Evolutionary conservation across 2,329 filamentous ascomycete species (phyloP), one percentile per base, ranked within the genome.

Genomic region (Metarhizium album): DNA sequence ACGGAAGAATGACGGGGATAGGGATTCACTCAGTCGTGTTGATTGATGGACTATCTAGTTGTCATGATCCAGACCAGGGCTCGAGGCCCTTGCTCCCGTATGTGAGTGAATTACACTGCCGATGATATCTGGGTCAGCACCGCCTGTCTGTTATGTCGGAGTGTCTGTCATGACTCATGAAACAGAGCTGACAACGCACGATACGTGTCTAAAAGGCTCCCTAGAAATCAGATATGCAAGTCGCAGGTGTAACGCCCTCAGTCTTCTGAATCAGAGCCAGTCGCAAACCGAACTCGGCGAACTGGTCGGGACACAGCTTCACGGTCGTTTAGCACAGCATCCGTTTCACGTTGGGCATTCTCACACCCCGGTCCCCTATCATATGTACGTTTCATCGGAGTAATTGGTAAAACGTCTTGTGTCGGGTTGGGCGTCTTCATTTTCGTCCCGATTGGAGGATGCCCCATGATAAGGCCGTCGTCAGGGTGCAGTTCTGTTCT

Each of bases 401-500:
- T 58, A 22, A 8, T 23, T 38, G 53, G 52, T 49, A 45, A 22
- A 14, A 22, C 16, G 40, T 20, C 14, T 18, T 4, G 33, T 46
- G 6, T 29, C 24, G 23, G n/a, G 43, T 16, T 29, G 33, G 42
- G 16, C 14, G 27, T 18, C 27, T 27, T 20, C 37, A 13, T 13
- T 20, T 47, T 54, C 16, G 40, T 37, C 22, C 43, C 35, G 11
- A 35, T 42, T 11, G 38, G 52, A 27, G 45, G 45, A 24, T 65
- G 62, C 5, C 58, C 56, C 45, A 64, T 51, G 27, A 74, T 56
- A 37, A 77, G 58, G 13, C 68, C 75, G 22, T 77, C 73, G 42
- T 78, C 73, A 0, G 74, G 71, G 42, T 75, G 63, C 14, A 66
- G 50, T 4, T 54, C 52, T 23, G 54, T 59, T 6, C 74, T 74